Evolutionary conservation across 1,284 basidiomycete genomes (phyloP), one percentile per base, ranked within the genome.

Genomic region (Melampsora abietis-canadensis): DNA sequence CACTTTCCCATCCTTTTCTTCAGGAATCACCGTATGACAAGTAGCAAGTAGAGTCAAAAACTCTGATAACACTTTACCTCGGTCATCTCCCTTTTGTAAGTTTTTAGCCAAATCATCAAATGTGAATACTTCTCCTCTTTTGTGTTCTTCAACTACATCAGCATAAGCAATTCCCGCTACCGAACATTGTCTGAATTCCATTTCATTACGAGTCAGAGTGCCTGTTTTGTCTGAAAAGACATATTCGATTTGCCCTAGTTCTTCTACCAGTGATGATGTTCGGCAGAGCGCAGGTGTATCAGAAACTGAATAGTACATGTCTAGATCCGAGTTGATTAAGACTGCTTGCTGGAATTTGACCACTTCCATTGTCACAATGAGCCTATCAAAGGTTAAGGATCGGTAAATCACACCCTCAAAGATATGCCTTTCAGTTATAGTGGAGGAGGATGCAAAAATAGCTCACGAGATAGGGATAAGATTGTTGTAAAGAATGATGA

Each of bases 281-380:
- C 95, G 89, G 81, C 96, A 98, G 10, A 97, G 86, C 0, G 96
- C 96, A 0, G 96, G 93, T 0, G 95, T 98, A 81, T 98, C 94
- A 4, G 94, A 96, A 76, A 86, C 88, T 2, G 89, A 88, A 81
- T 98, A 91, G 83, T 98, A 99, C 83, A 84, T 83, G 77, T 84
- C 82, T 40, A 84, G 79, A 82, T 98, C 96, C 46, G 89, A 94
- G 82, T 98, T 98, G 85, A 98, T 98, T 70, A 98, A 87, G 66
- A 91, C 89, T 0, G 96, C 94, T 83, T 98, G 96, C 82, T 97
- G 93, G 80, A 90, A 98, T 82, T 98, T 98, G 85, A 98, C 96
- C 34, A 98, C 91, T 84, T 99, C 96, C 90, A 98, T 98, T 0
- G 96, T 98, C 80, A 99, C 95, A 81, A 98, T 96, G 78, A 99